Percentiles rank a stretch among this genome's conserved stretches.
These are phyloP conservation scores for Paraconiothyrium sp. DNA, from an alignment of 2,329 filamentous ascomycete genomes.

Conservation along the genomic window DNA sequence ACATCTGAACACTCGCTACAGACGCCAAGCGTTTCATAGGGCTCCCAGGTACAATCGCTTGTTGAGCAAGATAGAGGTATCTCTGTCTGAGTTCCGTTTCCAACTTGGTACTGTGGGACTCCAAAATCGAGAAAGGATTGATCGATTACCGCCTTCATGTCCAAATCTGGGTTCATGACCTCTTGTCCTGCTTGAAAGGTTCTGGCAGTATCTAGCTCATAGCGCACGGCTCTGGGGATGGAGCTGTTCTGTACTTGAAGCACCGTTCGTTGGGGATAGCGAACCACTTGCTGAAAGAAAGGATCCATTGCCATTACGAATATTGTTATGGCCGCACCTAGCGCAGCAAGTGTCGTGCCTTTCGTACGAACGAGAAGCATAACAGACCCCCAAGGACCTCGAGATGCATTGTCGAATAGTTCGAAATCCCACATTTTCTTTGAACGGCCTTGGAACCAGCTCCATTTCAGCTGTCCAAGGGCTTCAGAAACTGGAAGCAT, in stretches of 20 bases:
- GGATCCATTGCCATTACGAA: conserved; percentile 24
- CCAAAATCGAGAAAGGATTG: conserved; percentile 18
- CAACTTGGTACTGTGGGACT: conserved; percentile 7
- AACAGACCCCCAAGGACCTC: conserved; percentile 19
- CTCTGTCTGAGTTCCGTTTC: conserved; percentile 22
- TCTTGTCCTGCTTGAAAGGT: not conserved
- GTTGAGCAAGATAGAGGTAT: conserved; percentile 24
- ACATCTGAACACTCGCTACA: conserved; percentile 19
- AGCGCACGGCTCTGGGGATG: conserved; percentile 13
- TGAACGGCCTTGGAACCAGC: conserved; percentile 23
- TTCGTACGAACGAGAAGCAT: conserved; percentile 19
- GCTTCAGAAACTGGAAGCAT: conserved; percentile 22
- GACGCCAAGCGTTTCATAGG: conserved; percentile 22
- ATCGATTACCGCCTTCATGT: conserved; percentile 1
- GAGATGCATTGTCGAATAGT: conserved; percentile 25
- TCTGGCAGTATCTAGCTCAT: conserved; percentile 7
- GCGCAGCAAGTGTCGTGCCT: conserved; percentile 21
- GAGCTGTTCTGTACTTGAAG: conserved; percentile 13
- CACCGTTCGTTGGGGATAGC: conserved; percentile 11
- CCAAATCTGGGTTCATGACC: not conserved
- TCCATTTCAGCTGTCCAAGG: conserved; percentile 31
- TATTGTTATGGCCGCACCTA: conserved; percentile 26
- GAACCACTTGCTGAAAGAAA: conserved; percentile 22
- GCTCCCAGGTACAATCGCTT: conserved; percentile 25
- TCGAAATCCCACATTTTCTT: conserved; percentile 30